Evolutionary conservation across 2,329 filamentous ascomycete genomes (phyloP), one percentile per base, ranked within the genome.

Genomic region (Berkeleyomyces basicola): DNA sequence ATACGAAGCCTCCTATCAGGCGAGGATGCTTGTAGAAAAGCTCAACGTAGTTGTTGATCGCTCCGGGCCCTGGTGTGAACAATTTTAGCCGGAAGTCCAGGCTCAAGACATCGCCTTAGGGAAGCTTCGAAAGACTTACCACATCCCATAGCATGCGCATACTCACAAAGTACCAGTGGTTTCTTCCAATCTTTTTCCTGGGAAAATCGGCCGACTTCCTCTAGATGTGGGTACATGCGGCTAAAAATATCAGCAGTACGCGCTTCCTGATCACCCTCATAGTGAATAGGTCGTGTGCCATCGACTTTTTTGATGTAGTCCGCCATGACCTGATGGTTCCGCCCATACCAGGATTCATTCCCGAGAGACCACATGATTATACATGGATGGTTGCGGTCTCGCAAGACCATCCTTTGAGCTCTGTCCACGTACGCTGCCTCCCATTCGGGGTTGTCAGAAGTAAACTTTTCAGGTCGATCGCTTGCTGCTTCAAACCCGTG

Each of bases 341-440:
- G 73, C 0, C 86, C 86, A 64, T 86, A 87, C 67, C 86, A 88
- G 0, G 84, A 78, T 68, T 88, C 85, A 63, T 88, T 89, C 0
- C 86, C 86, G 0, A 89, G 74, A 16, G 82, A 85, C 86, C 86
- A 89, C 60, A 88, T 80, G 53, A 88, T 80, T 2, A 89, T 74
- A 4, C 77, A 85, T 0, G 84, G 74, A 66, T 87, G 82, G 61
- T 88, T 78, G 66, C 76, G 77, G 66, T 77, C 75, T 9, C 86
- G 76, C 67, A 80, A 76, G 0, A 88, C 81, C 66, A 88, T 74
- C 65, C 87, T 83, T 37, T 76, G 72, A 3, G 82, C 82, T 0
- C 86, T 79, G 68, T 88, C 85, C 1, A 88, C 72, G 66, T 89
- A 88, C 0, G 84, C 82, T 1, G 80, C 77, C 62, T 73, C 73